Base-by-base conservation (phyloP, 2,329 filamentous ascomycete species). In the Ascochyta fabae region DNA sequence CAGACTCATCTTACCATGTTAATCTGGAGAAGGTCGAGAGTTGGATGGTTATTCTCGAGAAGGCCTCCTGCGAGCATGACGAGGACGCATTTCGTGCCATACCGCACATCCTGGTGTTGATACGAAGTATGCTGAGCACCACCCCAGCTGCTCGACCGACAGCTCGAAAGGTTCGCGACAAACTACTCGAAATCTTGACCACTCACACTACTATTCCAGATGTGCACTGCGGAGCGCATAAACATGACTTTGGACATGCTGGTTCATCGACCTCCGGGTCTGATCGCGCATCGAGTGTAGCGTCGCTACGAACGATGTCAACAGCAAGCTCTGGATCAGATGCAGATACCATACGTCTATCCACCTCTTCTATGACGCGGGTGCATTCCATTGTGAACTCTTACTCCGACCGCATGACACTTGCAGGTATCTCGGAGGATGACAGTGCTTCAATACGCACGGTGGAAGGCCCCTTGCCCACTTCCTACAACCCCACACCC, bases 1-100 rank as follows among this genome's bases (percentile, higher is more conserved):
- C 83, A 7, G 89, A 92, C 73, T 83, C 87, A 0, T 90, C 87
- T 0, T 92, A 90, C 72, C 89, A 92, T 73, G 84, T 84, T 60
- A 90, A 91, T 63, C 78, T 88, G 1, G 82, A 84, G 15, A 88
- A 89, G 71, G 82, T 91, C 2, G 84, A 88, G 59, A 80, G 80
- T 13, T 92, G 89, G 89, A 88, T 90, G 78, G 77, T 78, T 1
- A 75, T 75, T 2, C 75, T 91, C 4, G 83, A 84, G 29, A 84
- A 84, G 54, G 84, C 88, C n/a, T 85, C 84, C 6, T 73, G 63
- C 55, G 68, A 69, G 29, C 62, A 72, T 33, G 68, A 76, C 5
- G 73, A 77, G 16, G 68, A 71, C 26, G 66, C 59, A n/a, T 79
- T 73, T 35, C 71, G 74, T 6, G 76, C 74, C 12, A 60, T 81